Conservation (phyloP, 2,329 filamentous ascomycete species). For the Scedosporium boydii region DNA sequence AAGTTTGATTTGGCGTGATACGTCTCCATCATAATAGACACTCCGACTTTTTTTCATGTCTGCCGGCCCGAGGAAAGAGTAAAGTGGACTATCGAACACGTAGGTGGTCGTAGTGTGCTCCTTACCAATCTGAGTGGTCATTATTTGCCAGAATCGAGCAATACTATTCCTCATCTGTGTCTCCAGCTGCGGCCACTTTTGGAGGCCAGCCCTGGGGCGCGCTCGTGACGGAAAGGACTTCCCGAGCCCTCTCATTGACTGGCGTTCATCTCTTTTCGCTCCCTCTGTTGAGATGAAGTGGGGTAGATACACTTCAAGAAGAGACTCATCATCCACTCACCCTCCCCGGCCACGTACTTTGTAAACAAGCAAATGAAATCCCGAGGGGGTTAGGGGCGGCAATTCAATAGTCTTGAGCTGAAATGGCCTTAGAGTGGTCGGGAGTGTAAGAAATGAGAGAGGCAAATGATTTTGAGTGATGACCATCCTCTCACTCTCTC, state of each 20-base stretch:
- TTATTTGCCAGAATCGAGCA: neutral
- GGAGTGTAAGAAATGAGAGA: neutral
- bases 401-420: neutral
- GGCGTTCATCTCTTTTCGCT: neutral
- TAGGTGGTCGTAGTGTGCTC: neutral
- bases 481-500: neutral
- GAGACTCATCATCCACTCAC: neutral
- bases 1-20: neutral
- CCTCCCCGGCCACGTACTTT: neutral
- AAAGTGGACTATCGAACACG: neutral
- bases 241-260: neutral
- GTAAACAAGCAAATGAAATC: neutral
- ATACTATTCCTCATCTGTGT: neutral
- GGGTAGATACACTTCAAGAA: neutral
- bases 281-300: neutral
- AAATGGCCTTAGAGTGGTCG: neutral
- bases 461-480: slow-evolving; percentile 1
- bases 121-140: neutral
- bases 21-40: neutral
- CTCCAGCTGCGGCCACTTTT: neutral
- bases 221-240: neutral
- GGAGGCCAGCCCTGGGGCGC: neutral
- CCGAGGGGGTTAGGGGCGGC: neutral
- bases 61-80: neutral
- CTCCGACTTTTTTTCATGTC: neutral